A percentile compares a stretch with the other conserved stretches of the same genome.
phyloP scores from a whole-genome alignment of 148 eudicot genomes.

The Tetragonia tetragonoides region DNA sequence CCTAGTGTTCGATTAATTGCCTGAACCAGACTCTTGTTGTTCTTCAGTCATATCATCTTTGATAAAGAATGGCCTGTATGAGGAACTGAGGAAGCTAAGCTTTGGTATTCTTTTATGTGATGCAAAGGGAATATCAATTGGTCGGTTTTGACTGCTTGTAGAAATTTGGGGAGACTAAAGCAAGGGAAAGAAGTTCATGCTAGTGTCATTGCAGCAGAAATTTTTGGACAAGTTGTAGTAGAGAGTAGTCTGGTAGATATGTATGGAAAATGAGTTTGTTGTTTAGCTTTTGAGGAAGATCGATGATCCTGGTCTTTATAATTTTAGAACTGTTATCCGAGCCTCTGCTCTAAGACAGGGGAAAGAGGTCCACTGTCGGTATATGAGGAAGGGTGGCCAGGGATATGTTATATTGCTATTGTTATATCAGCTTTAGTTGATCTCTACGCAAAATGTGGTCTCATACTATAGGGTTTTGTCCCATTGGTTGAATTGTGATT shows the following conservation, averaged over 20 bases:
- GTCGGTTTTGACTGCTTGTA: conserved; percentile 69
- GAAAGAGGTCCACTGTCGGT: conserved; percentile 76
- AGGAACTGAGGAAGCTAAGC: conserved; percentile 25
- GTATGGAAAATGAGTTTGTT: conserved; percentile 77
- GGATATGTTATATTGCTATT: conserved; percentile 39
- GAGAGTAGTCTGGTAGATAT: conserved; percentile 82
- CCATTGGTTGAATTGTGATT: too few relatives aligned
- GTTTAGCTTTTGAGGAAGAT: conserved; percentile 47
- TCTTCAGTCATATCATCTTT: too few relatives aligned
- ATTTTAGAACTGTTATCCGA: conserved; percentile 77
- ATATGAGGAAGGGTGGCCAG: conserved; percentile 55
- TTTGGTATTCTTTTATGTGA: conserved; percentile 44
- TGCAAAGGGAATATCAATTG: conserved; percentile 50
- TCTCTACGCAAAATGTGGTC: conserved; percentile 83
- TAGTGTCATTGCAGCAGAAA: conserved; percentile 41
- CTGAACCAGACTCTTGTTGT: too few relatives aligned
- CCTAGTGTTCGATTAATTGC: too few relatives aligned
- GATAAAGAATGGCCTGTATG: conserved; percentile 57
- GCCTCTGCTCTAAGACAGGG: conserved; percentile 72
- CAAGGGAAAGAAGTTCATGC: conserved; percentile 79
- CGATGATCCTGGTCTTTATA: conserved; percentile 51
- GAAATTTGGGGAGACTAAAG: conserved; percentile 51
- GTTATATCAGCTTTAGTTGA: conserved; percentile 85
- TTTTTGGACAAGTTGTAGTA: conserved; percentile 50
- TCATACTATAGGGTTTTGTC: too few relatives aligned